Percentiles rank a stretch among this genome's conserved stretches.
phyloP scores from a whole-genome alignment of 1,284 basidiomycete species.

The Leccinum brunneo-olivaceum region DNA sequence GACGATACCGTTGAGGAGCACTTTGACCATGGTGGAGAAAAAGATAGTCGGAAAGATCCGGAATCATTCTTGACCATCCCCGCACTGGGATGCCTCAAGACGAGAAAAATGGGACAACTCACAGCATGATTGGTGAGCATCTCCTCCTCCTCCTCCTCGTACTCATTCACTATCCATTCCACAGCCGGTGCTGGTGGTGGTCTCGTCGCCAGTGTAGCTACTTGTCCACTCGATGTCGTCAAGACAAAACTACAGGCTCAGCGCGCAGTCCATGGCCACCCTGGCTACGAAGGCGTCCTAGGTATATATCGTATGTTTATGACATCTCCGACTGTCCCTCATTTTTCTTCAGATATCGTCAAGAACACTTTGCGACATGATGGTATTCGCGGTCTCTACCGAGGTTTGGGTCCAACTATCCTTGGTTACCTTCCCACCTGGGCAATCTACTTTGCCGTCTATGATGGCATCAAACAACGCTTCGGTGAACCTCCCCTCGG shows the following conservation, averaged over 20 bases:
- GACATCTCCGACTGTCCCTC: too few species aligned
- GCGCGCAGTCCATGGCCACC: conserved; percentile 54
- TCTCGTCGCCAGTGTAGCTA: conserved; percentile 87
- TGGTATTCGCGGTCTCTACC: conserved; percentile 83
- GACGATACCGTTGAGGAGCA: conserved; percentile 41
- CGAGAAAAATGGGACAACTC: conserved; percentile 56
- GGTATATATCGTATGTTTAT: too few species aligned
- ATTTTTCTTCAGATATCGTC: conserved; percentile 50
- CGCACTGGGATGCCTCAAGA: conserved; percentile 52
- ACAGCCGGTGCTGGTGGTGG: conserved; percentile 81
- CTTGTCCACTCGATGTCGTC: conserved; percentile 95
- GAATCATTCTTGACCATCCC: not conserved
- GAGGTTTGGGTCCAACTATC: conserved; percentile 91
- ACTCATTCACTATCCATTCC: not conserved
- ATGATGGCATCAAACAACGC: conserved; percentile 83
- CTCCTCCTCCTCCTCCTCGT: not conserved
- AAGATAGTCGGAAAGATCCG: conserved; percentile 4
- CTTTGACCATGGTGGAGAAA: conserved; percentile 39
- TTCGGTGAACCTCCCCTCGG: conserved; percentile 64
- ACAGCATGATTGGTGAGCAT: conserved; percentile 65
- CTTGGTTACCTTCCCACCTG: conserved; percentile 94
- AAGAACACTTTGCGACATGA: conserved; percentile 66
- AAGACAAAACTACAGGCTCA: conserved; percentile 97
- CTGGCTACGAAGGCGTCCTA: conserved; percentile 70
- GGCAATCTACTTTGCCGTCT: conserved; percentile 98